Evolutionary conservation across 768 basidiomycete genomes (phyloP), one percentile per base, ranked within the genome.

Genomic region (Boletus vermiculosoides): DNA sequence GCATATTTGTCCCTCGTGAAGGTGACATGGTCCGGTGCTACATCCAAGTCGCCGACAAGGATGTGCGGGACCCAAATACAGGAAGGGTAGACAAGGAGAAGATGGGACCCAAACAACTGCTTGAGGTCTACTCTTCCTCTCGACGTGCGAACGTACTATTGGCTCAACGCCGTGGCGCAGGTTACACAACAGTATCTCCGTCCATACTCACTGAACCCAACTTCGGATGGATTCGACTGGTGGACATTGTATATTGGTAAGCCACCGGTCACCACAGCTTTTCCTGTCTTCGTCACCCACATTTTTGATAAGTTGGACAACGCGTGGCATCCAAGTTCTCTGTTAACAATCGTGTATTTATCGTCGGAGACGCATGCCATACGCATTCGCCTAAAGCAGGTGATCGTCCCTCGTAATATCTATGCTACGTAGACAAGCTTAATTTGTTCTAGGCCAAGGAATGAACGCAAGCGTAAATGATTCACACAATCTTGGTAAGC

Each of bases 391-490:
- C 74, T 1, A 76, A 77, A 66, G 78, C 77, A 53, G 75, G 76
- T 72, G 45, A 54, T 59, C 23, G 15, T 52, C 44, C 18, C 7
- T 28, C 31, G 11, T 11, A 1, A 20, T 40, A 18, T n/a, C 18
- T 44, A 15, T 20, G 13, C 18, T n/a, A 5, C 5, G 22, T 16
- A 13, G 30, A 46, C 5, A n/a, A 11, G 33, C 45, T 61, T 49
- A 73, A 62, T 62, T 64, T 60, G 51, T 58, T n/a, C 58, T 36
- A 80, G 79, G 80, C 5, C 82, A 83, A 56, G 81, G 79, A 1
- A 77, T 80, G 80, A 81, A 81, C 37, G 80, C 80, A 4, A 76
- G 77, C 50, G 78, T 80, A 73, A 80, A 77, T 51, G 83, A 84
- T 57, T 69, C 78, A 0, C 82, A 80, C 63, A 83, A 84, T 59